phyloP scores from a whole-genome alignment of 176 grass and related monocot species.

The Themeda triandra region DNA sequence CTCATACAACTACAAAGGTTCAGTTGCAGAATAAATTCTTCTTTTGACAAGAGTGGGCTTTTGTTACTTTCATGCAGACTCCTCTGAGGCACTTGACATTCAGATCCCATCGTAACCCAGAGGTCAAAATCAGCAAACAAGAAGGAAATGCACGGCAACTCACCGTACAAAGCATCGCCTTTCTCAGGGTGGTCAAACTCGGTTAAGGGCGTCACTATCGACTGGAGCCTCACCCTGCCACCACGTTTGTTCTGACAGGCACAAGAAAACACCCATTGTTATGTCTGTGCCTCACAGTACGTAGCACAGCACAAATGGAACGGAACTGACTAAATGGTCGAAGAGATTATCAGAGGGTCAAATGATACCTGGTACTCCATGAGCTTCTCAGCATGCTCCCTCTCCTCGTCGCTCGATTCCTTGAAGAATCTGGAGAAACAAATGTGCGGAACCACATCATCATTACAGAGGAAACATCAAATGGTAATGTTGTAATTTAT shows the following conservation, averaged over 20 bases:
- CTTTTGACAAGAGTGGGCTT: too few species aligned
- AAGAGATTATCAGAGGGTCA: background rate
- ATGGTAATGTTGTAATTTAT: background rate
- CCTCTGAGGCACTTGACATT: background rate
- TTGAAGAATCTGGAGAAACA: constrained; percentile 67
- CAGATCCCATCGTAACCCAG: background rate
- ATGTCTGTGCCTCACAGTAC: background rate
- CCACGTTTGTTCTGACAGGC: constrained; percentile 48
- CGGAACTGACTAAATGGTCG: background rate
- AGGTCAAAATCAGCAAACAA: background rate
- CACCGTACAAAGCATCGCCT: constrained; percentile 85
- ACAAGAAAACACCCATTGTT: background rate
- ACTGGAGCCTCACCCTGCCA: constrained; percentile 50
- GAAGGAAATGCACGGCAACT: constrained; percentile 12
- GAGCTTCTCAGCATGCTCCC: constrained; percentile 72
- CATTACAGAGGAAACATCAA: background rate
- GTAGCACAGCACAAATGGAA: background rate
- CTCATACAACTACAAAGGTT: background rate
- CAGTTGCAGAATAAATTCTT: background rate
- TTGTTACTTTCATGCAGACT: background rate
- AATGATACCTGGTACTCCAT: constrained; percentile 80
- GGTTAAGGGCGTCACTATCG: constrained; percentile 43
- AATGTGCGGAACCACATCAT: background rate
- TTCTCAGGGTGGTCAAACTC: constrained; percentile 95
- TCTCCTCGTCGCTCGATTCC: constrained; percentile 79